phyloP scores from a whole-genome alignment of 2,329 filamentous ascomycete genomes.

The Taxawa tesnikishii region DNA sequence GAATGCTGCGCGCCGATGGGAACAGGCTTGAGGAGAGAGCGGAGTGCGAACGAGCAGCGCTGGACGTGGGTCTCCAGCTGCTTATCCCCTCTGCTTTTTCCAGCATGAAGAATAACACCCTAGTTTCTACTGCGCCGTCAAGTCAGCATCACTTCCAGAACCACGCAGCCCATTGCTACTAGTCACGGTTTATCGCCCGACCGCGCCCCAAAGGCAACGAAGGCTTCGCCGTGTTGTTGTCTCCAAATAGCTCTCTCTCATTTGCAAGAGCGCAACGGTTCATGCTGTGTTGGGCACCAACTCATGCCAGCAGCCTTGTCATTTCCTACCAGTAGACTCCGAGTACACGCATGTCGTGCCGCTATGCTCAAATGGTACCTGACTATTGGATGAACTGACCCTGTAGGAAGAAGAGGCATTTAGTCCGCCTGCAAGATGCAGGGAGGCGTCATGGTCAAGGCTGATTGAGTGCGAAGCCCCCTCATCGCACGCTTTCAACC shows the following conservation, averaged over 20 bases:
- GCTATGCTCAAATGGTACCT: neutral
- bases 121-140: neutral
- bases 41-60: no score
- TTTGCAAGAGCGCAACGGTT: neutral
- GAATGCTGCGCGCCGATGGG: no score
- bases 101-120: no score
- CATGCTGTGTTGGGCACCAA: neutral
- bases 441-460: no score
- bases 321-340: neutral
- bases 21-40: no score
- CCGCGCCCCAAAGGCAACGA: neutral
- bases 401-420: neutral
- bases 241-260: neutral
- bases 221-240: no score
- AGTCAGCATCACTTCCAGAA: neutral
- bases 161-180: neutral
- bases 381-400: neutral
- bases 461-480: no score
- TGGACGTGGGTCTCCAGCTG: no score
- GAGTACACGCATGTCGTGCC: neutral
- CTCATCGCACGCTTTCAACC: no score
- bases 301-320: neutral
- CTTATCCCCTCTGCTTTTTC: no score
- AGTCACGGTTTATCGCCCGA: no score
- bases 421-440: neutral